A percentile compares a stretch with the other conserved stretches of the same genome.
phyloP scores from a whole-genome alignment of 163 green algal genomes.

The Picocystis sp. region DNA sequence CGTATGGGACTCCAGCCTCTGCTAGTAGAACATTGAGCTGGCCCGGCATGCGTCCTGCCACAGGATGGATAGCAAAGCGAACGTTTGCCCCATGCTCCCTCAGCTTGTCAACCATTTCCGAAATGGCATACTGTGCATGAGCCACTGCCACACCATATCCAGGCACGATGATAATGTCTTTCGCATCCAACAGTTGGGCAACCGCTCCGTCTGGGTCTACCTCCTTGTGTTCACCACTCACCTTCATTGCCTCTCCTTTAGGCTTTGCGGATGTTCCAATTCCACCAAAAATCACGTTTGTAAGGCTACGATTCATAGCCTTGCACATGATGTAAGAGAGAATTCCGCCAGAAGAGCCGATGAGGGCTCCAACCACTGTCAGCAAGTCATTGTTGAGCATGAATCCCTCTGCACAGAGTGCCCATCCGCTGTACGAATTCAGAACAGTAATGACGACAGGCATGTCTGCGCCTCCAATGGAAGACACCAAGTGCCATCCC shows the following conservation, averaged over 20 bases:
- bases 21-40: constrained; percentile 93
- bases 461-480: constrained; percentile 79
- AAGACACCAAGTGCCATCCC: neutral
- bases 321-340: constrained; percentile 93
- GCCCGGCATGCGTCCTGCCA: constrained; percentile 74
- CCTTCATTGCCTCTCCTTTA: constrained; percentile 4
- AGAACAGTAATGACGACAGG: constrained; percentile 82
- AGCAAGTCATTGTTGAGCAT: constrained; percentile 81
- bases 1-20: constrained; percentile 73
- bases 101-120: constrained; percentile 38
- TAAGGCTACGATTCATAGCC: constrained; percentile 80
- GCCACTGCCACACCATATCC: constrained; percentile 84
- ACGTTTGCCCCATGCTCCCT: constrained; percentile 8
- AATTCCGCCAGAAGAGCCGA: constrained; percentile 74
- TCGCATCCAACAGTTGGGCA: constrained; percentile 18
- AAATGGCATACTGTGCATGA: constrained; percentile 61
- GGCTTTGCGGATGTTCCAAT: constrained; percentile 26
- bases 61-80: constrained; percentile 63
- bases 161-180: constrained; percentile 54
- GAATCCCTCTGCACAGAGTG: constrained; percentile 75
- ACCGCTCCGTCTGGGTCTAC: constrained; percentile 21
- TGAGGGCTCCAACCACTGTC: constrained; percentile 65
- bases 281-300: constrained; percentile 77
- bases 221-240: constrained; percentile 27
- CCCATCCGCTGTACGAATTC: constrained; percentile 71